Base-by-base conservation (phyloP, 129 eudicot genomes). In the Flaveria linearis region DNA sequence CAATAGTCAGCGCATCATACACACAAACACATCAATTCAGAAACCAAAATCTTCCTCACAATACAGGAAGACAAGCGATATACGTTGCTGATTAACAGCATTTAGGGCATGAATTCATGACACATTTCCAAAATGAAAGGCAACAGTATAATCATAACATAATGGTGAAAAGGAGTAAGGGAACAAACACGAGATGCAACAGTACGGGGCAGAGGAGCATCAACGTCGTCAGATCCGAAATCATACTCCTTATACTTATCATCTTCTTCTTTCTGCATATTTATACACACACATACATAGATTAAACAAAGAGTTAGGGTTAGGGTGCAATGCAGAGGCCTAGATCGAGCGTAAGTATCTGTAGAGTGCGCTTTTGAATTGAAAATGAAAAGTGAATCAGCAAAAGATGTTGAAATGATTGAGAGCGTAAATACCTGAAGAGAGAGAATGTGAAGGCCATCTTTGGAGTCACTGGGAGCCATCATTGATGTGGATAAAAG, bases 111-210 rank as follows among this genome's bases (percentile, higher is more conserved):
- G 51, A 1, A 73, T 56, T 18, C 67, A 36, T 20, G 66, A 55
- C 39, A 25, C n/a, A 11, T 9, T 72, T 55, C 8, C 11, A 7
- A 49, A 49, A 61, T 10, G 28, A 52, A 71, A 26, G 25, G 39
- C 14, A 51, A 25, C 71, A 74, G 22, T 10, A 26, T 60, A 75
- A 26, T 17, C 20, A n/a, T 46, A 22, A 51, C 8, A 13, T 22
- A 70, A 13, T 9, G 15, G 6, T 43, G 28, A 11, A 30, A 18
- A 53, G 17, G 9, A 57, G 64, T 14, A 53, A 22, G 42, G 17
- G 50, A 78, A 78, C 83, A 55, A 17, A 91, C 99, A 84, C 96
- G 69, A 30, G 99, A 91, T 74, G 99, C 86, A 76, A 94, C 97
- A 66, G 96, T 84, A 46, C 90, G 93, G 62, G 97, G 91, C 69